Evolutionary conservation across 1,139 yeast genomes (phyloP).

Genomic region (Pichia sp.): DNA sequence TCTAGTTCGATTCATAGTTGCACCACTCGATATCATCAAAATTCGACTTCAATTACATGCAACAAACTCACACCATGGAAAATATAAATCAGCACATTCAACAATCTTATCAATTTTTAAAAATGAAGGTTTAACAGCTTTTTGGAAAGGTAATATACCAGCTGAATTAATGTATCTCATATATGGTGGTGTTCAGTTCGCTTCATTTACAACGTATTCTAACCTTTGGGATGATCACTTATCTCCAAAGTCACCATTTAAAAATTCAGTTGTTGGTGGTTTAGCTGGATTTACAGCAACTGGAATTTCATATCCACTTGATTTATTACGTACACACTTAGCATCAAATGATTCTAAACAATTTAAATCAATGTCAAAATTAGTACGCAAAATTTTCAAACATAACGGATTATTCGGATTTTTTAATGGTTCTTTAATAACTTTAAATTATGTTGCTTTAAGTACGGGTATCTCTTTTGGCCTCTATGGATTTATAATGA

Average conservation of each 20-base stretch:
- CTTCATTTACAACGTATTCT: constrained; percentile 51
- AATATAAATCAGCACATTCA: constrained; percentile 31
- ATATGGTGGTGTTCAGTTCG: constrained; percentile 83
- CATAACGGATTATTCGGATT: constrained; percentile 55
- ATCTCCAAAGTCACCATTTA: constrained; percentile 14
- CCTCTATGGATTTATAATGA: constrained; percentile 19
- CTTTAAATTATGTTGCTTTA: constrained; percentile 34
- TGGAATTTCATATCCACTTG: constrained; percentile 75
- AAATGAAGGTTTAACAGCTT: constrained; percentile 53
- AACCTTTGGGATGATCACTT: neutral
- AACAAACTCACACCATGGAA: constrained; percentile 32
- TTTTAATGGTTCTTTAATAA: constrained; percentile 67
- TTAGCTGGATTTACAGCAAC: constrained; percentile 75
- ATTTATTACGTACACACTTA: constrained; percentile 73
- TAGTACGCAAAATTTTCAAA: constrained; percentile 40
- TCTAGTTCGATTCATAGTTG: constrained; percentile 55
- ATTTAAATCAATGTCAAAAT: constrained; percentile 42
- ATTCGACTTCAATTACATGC: constrained; percentile 68
- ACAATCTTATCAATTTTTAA: constrained; percentile 34
- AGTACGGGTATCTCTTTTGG: constrained; percentile 30
- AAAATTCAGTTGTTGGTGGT: constrained; percentile 52
- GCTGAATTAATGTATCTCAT: constrained; percentile 80
- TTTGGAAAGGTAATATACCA: constrained; percentile 95
- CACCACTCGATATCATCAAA: constrained; percentile 87
- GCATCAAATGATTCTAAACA: constrained; percentile 49